A percentile compares a stretch with the other conserved stretches of the same genome.
Conservation (phyloP, 208 protist species). For the Crithidia brevicula region DNA sequence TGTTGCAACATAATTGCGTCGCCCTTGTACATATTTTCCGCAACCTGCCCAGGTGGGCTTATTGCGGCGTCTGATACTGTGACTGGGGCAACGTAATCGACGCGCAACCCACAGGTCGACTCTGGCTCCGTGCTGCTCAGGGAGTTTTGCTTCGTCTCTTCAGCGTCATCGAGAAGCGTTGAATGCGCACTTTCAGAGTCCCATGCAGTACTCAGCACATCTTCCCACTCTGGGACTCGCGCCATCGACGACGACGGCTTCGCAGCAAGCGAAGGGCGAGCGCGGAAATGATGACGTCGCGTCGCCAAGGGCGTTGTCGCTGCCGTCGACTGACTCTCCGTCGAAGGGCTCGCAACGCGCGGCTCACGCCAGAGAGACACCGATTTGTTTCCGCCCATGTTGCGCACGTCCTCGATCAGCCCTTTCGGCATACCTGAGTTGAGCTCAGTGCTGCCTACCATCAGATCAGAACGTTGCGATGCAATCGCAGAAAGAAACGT, state of each 20-base stretch:
- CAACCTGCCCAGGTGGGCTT: too few relatives aligned
- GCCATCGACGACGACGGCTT: neutral
- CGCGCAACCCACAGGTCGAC: too few relatives aligned
- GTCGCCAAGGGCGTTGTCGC: too few relatives aligned
- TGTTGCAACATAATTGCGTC: too few relatives aligned
- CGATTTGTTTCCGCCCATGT: neutral
- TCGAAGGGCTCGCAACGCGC: neutral
- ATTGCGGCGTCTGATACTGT: too few relatives aligned
- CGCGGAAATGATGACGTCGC: neutral
- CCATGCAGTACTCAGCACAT: neutral
- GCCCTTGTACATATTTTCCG: too few relatives aligned
- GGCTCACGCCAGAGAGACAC: neutral
- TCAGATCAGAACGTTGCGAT: neutral
- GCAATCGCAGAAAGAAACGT: conserved; percentile 20
- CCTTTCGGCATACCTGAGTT: neutral
- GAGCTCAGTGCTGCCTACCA: neutral
- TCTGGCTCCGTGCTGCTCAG: too few relatives aligned
- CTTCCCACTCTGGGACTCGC: neutral
- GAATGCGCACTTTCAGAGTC: neutral
- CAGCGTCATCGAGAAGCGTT: too few relatives aligned
- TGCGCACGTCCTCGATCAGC: neutral
- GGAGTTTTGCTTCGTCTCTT: too few relatives aligned
- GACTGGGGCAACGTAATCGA: too few relatives aligned
- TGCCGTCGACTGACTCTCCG: neutral
- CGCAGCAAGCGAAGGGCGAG: neutral